Conservation (phyloP, 2,329 filamentous ascomycete species). For the Endoconidiophora laricicola region DNA sequence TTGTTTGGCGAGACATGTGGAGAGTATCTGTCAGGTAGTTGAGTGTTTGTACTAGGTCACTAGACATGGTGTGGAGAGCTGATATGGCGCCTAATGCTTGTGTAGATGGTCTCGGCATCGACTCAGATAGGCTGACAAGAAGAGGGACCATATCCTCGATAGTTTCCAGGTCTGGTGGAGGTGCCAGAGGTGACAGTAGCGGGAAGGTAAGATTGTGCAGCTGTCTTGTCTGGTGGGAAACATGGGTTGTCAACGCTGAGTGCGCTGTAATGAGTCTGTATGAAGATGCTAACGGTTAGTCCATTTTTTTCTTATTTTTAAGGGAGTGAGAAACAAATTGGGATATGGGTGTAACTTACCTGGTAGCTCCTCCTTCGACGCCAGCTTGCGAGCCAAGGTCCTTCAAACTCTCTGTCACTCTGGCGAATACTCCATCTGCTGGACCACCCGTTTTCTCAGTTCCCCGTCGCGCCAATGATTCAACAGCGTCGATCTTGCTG, state of each 20-base stretch:
- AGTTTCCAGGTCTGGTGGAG: constrained; percentile 44
- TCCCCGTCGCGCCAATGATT: constrained; percentile 49
- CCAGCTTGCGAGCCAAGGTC: constrained; percentile 58
- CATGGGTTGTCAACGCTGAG: constrained; percentile 55
- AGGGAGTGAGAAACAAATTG: background rate
- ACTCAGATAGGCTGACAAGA: constrained; percentile 45
- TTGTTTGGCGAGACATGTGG: constrained; percentile 85
- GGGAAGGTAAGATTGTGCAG: constrained; percentile 57
- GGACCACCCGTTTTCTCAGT: constrained; percentile 49
- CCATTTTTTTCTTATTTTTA: background rate
- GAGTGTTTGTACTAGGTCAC: constrained; percentile 61
- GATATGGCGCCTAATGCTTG: constrained; percentile 48
- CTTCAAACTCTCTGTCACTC: constrained; percentile 51
- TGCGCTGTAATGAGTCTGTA: constrained; percentile 60
- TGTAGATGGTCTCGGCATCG: constrained; percentile 49
- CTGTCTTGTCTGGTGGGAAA: constrained; percentile 58
- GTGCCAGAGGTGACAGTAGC: constrained; percentile 50
- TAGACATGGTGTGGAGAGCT: constrained; percentile 51
- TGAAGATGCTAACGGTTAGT: background rate
- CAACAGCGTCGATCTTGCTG: constrained; percentile 54
- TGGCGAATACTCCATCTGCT: constrained; percentile 48
- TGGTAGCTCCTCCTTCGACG: constrained; percentile 54
- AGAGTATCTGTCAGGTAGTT: constrained; percentile 79
- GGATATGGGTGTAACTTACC: constrained; percentile 28
- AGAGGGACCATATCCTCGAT: constrained; percentile 55